Conservation (phyloP, 176 grass and related monocot genomes). For the Tuctoria greenei region DNA sequence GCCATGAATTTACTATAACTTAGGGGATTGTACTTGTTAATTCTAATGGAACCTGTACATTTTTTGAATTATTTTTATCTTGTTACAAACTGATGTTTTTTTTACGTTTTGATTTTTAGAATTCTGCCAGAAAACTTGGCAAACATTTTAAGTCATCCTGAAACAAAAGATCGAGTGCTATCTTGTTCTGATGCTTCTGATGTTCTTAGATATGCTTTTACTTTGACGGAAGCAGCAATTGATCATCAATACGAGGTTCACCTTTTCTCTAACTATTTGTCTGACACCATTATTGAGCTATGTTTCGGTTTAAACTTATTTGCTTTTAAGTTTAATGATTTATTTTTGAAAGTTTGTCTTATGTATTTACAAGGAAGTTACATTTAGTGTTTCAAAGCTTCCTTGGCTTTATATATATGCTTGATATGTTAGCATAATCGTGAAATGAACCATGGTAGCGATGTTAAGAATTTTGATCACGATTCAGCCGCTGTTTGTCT, state of each 20-base stretch:
- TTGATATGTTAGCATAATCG: background rate
- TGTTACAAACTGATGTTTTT: slow-evolving; percentile 20
- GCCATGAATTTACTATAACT: background rate
- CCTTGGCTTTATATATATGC: background rate
- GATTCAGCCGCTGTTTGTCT: background rate
- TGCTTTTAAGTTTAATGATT: background rate
- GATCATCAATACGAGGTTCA: slow-evolving; percentile 81
- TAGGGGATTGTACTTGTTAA: slow-evolving; percentile 17
- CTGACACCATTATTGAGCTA: slow-evolving; percentile 4
- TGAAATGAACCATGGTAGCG: background rate
- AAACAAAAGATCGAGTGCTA: slow-evolving; percentile 62
- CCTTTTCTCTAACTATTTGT: slow-evolving; percentile 27
- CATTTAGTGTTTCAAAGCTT: background rate
- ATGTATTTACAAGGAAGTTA: background rate
- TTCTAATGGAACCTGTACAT: background rate
- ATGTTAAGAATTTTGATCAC: background rate
- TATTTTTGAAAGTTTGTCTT: background rate
- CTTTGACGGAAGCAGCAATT: slow-evolving; percentile 71
- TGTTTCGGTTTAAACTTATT: slow-evolving; percentile 4
- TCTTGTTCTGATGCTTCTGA: slow-evolving; percentile 74
- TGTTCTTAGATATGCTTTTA: slow-evolving; percentile 76
- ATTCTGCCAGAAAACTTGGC: slow-evolving; percentile 68
- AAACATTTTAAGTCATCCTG: slow-evolving; percentile 57
- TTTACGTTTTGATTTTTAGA: slow-evolving; percentile 50
- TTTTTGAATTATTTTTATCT: slow-evolving; percentile 9